Evolutionary conservation across 1,284 basidiomycete genomes (phyloP).

Genomic region (Apiotrichum domesticum): DNA sequence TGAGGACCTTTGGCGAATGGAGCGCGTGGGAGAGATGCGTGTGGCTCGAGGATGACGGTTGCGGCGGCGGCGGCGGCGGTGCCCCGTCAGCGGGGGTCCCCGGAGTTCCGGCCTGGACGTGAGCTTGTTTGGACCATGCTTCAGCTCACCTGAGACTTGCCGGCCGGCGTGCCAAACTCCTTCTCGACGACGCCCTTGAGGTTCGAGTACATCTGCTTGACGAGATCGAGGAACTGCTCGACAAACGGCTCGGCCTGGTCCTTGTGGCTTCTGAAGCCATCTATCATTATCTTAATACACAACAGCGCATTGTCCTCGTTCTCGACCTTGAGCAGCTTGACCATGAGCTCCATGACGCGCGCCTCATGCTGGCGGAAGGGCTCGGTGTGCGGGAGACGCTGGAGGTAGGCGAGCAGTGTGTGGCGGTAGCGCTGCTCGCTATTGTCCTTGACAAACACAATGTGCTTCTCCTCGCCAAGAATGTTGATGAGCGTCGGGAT

Average conservation of each 20-base stretch:
- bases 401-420: slow-evolving; percentile 77
- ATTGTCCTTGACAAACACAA: slow-evolving; percentile 65
- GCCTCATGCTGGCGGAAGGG: slow-evolving; percentile 64
- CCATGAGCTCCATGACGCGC: slow-evolving; percentile 65
- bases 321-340: slow-evolving; percentile 78
- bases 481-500: slow-evolving; percentile 75
- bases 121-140: background rate
- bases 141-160: slow-evolving; percentile 19
- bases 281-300: slow-evolving; percentile 88
- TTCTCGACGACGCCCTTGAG: slow-evolving; percentile 70
- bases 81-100: slow-evolving; percentile 1
- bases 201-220: slow-evolving; percentile 68
- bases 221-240: slow-evolving; percentile 70
- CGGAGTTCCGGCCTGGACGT: background rate
- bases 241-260: slow-evolving; percentile 72
- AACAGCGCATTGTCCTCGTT: slow-evolving; percentile 94
- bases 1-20: slow-evolving; percentile 88
- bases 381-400: slow-evolving; percentile 80
- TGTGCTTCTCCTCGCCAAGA: slow-evolving; percentile 67
- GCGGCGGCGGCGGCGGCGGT: slow-evolving; percentile 9
- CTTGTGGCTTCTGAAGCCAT: slow-evolving; percentile 53
- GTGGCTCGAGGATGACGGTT: slow-evolving; percentile 13
- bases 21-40: slow-evolving; percentile 46
- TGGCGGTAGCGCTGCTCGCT: slow-evolving; percentile 77
- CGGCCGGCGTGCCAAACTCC: slow-evolving; percentile 53